Evolutionary conservation across 2,329 filamentous ascomycete genomes (phyloP).

Genomic region (Aspergillus jensenii): DNA sequence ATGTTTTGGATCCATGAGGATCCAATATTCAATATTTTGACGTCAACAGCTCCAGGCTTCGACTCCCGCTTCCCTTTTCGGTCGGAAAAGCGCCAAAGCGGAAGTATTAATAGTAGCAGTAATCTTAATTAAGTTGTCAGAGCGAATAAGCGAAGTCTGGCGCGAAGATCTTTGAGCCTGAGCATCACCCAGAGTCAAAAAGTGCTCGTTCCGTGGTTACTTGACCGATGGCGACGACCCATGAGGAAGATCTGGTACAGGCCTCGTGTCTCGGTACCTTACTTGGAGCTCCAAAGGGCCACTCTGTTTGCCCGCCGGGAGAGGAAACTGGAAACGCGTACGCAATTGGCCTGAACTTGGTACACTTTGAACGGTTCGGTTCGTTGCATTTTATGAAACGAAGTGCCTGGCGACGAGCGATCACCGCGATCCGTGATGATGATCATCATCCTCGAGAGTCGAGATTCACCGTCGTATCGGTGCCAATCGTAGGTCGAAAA

Average conservation of each 20-base stretch:
- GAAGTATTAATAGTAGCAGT: background rate
- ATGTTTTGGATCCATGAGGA: background rate
- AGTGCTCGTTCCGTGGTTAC: background rate
- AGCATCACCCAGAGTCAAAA: background rate
- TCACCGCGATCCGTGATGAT: constrained; percentile 6
- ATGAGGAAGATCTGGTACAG: background rate
- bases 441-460: constrained; percentile 5
- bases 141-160: constrained; percentile 4
- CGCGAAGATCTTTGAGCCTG: background rate
- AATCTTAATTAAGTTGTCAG: constrained; percentile 2
- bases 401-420: background rate
- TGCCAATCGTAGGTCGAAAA: background rate
- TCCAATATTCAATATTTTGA: background rate
- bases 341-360: background rate
- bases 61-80: constrained; percentile 6
- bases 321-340: constrained; percentile 5
- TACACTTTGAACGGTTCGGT: background rate
- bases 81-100: background rate
- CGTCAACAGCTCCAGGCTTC: background rate
- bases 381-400: too few species aligned
- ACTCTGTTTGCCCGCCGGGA: background rate
- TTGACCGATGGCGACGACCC: background rate
- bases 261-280: background rate
- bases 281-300: background rate
- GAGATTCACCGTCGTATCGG: background rate